phyloP scores from a whole-genome alignment of 225 moss, liverwort and hornwort genomes.

The Straminergon stramineum region DNA sequence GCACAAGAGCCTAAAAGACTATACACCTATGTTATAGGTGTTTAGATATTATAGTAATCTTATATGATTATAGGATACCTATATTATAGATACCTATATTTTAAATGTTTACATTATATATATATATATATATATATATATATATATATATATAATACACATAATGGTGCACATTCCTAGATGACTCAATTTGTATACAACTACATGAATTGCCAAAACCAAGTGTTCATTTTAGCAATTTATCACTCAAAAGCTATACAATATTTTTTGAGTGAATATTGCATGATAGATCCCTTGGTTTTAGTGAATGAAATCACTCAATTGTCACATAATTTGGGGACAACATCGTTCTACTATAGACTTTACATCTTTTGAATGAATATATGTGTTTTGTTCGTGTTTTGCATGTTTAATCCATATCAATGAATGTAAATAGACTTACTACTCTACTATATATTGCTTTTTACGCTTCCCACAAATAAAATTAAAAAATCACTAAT shows the following conservation, averaged over 20 bases:
- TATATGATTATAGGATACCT: no score
- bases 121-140: no score
- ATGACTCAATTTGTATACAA: accelerated
- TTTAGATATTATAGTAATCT: no score
- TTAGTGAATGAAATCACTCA: neutral
- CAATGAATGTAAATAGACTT: neutral
- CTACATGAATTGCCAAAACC: neutral
- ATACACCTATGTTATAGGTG: no score
- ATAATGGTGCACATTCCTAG: neutral
- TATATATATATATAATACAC: no score
- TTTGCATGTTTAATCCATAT: neutral
- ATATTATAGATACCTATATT: no score
- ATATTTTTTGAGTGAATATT: neutral
- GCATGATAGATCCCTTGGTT: accelerated
- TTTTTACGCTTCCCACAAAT: neutral
- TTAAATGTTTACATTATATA: no score
- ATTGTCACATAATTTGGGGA: accelerated
- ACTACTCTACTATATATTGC: accelerated
- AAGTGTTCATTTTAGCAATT: accelerated
- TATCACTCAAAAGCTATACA: neutral
- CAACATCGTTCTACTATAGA: neutral
- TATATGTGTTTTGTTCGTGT: neutral
- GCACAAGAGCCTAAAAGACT: no score
- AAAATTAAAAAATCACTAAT: neutral
- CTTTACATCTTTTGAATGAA: neutral